phyloP scores from a whole-genome alignment of 2,329 filamentous ascomycete genomes.

The Albifimbria verrucaria region DNA sequence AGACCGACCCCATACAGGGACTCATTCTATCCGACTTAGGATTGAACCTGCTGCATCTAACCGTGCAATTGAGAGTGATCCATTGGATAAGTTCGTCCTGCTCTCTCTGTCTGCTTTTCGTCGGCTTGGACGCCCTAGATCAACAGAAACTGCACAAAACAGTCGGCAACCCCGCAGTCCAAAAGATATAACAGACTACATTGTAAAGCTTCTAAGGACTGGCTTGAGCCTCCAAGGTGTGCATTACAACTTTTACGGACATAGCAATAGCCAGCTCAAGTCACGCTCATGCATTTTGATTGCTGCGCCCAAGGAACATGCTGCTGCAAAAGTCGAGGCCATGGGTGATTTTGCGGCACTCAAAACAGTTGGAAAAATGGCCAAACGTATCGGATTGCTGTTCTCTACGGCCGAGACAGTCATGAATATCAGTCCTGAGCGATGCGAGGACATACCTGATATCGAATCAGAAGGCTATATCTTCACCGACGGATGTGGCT shows the following conservation, averaged over 20 bases:
- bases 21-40: constrained; percentile 21
- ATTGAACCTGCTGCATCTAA: constrained; percentile 24
- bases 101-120: constrained; percentile 32
- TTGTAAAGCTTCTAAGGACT: constrained; percentile 26
- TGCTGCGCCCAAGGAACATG: constrained; percentile 28
- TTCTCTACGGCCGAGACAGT: constrained; percentile 33
- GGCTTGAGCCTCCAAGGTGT: constrained; percentile 31
- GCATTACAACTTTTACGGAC: constrained; percentile 38
- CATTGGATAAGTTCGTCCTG: constrained; percentile 26
- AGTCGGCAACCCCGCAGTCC: constrained; percentile 20
- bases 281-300: constrained; percentile 36
- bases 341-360: constrained; percentile 37
- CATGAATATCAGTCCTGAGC: constrained; percentile 26
- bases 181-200: constrained; percentile 32
- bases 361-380: constrained; percentile 39
- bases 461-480: constrained; percentile 31
- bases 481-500: constrained; percentile 39
- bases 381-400: constrained; percentile 37
- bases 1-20: no score
- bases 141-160: not conserved
- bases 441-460: constrained; percentile 34
- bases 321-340: constrained; percentile 28
- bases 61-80: constrained; percentile 24
- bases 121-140: constrained; percentile 12
- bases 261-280: constrained; percentile 41